phyloP scores from a whole-genome alignment of 2,329 filamentous ascomycete genomes.

The Fusarium longipes region DNA sequence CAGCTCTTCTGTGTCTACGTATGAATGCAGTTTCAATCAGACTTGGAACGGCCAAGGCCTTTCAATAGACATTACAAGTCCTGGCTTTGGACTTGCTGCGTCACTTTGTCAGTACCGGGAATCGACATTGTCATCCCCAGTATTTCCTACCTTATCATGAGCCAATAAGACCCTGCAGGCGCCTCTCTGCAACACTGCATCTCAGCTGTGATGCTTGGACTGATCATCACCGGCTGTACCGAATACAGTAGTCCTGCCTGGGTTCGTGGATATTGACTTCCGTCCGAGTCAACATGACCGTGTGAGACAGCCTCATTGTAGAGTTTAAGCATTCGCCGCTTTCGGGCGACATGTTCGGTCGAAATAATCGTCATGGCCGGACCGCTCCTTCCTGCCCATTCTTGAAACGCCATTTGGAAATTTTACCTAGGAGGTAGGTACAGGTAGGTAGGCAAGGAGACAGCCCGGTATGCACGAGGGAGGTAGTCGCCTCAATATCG shows the following conservation, averaged over 20 bases:
- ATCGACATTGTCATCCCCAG: conserved; percentile 6
- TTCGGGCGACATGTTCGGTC: conserved; percentile 3
- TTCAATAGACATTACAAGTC: not conserved
- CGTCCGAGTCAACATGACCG: conserved; percentile 9
- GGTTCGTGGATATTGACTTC: conserved; percentile 3
- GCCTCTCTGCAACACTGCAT: conserved; percentile 29
- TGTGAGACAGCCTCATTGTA: conserved; percentile 11
- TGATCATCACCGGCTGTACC: conserved; percentile 24
- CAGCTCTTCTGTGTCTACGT: not conserved
- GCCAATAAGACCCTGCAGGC: conserved; percentile 16
- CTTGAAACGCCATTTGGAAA: conserved; percentile 10
- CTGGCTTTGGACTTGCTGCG: conserved; percentile 3
- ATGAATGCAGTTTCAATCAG: not conserved
- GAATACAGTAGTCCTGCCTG: conserved; percentile 1
- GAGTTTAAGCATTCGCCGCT: conserved; percentile 1
- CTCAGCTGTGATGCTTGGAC: conserved; percentile 23
- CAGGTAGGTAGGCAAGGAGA: no score
- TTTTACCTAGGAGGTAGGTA: no score
- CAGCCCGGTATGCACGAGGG: not conserved
- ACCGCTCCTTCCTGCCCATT: conserved; percentile 6
- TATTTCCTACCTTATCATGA: conserved; percentile 4
- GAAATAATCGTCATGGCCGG: conserved; percentile 5
- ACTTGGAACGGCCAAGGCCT: not conserved
- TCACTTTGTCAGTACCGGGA: not conserved
- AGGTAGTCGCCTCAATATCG: not conserved